Conservation (phyloP, 2,329 filamentous ascomycete genomes). For the Metarhizium guizhouense region DNA sequence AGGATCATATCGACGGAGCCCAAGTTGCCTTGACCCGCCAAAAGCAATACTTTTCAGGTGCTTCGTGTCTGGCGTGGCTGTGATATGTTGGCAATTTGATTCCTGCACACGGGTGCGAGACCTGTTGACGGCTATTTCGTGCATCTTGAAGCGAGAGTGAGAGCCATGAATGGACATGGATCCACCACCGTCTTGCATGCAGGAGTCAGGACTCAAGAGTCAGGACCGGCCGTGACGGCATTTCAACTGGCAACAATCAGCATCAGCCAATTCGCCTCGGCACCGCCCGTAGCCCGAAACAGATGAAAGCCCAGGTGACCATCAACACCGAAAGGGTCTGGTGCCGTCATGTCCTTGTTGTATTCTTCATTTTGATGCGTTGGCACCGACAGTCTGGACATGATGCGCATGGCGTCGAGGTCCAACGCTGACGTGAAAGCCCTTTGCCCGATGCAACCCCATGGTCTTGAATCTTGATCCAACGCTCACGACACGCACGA, state of each 20-base stretch:
- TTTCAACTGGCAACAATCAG: too few species aligned
- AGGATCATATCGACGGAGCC: too few species aligned
- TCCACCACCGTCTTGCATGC: too few species aligned
- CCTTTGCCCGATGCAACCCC: not conserved
- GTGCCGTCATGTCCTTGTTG: not conserved
- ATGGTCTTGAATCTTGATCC: not conserved
- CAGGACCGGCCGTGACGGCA: too few species aligned
- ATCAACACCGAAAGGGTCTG: not conserved
- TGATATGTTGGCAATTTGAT: not conserved
- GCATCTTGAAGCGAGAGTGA: too few species aligned
- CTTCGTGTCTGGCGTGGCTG: not conserved
- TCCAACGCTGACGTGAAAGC: not conserved
- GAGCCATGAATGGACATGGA: too few species aligned
- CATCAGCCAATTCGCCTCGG: too few species aligned
- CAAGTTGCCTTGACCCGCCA: not conserved
- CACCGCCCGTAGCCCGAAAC: too few species aligned
- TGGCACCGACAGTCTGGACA: conserved; percentile 6
- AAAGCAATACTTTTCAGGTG: not conserved
- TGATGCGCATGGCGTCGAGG: not conserved
- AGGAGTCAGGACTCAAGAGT: too few species aligned
- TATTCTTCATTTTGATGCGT: conserved; percentile 1
- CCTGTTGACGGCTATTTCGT: not conserved
- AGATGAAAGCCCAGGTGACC: conserved; percentile 5
- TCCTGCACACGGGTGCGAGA: not conserved
- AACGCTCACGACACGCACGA: too few species aligned